Evolutionary conservation across 495 filamentous ascomycete genomes (phyloP), one percentile per base, ranked within the genome.

Genomic region (Podospora conica): DNA sequence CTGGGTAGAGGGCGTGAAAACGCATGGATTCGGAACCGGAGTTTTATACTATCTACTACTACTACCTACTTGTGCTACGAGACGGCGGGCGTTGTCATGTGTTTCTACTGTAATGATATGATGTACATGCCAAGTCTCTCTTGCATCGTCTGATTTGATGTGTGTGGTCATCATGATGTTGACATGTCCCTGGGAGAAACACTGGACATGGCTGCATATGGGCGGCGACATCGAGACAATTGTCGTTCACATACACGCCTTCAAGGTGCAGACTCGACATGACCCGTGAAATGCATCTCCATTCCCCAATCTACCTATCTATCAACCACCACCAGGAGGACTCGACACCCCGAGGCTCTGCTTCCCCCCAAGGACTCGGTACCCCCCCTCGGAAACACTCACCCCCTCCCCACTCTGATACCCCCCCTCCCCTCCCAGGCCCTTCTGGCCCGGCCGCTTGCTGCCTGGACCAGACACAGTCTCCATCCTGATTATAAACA

Each of bases 31-130:
- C 31, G 69, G 63, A 65, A 63, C 69, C 22, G 69, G 69, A 68
- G 66, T 68, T 66, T 53, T 61, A 57, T 57, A 66, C 61, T n/a
- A n/a, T n/a, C n/a, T n/a, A 48, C 55, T 58, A 53, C n/a, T 57
- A 66, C 61, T n/a, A n/a, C n/a, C n/a, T n/a, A 48, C 55, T 58
- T n/a, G 31, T 65, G 60, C 40, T 64, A 64, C 62, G 56, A 55
- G n/a, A 60, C 24, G 22, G 65, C 24, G 61, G n/a, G 61, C 56
- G 40, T 48, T 48, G 40, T 48, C 40, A 48, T 57, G 60, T 67
- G 67, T 60, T 53, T 69, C 63, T 53, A 68, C 63, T 71, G 70
- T 71, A 71, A 69, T 69, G 66, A 66, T 65, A 66, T 61, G 40
- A 61, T 23, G 31, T 61, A 61, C 40, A 53, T 53, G 48, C 15